Evolutionary conservation across 164 flowering plant species (phyloP).

Genomic region (Santalum album): DNA sequence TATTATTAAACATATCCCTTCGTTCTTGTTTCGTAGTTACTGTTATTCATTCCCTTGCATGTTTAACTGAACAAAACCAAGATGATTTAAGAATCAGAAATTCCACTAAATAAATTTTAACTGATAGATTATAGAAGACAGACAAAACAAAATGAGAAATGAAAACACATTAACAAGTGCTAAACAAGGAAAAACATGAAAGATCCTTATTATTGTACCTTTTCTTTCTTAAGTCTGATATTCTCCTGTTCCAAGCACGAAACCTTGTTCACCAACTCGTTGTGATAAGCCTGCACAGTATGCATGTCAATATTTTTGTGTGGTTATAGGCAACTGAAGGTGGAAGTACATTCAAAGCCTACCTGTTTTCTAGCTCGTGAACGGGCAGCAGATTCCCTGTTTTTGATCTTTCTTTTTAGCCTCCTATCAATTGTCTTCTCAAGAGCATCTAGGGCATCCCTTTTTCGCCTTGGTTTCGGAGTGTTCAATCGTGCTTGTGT

Average conservation of each 20-base stretch:
- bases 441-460: constrained; percentile 21
- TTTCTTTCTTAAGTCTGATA: constrained; percentile 26
- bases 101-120: too few relatives aligned
- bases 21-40: neutral
- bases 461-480: constrained; percentile 25
- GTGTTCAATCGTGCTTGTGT: constrained; percentile 29
- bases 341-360: neutral
- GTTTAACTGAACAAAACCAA: neutral
- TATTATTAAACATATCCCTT: neutral
- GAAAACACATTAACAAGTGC: neutral
- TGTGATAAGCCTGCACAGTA: constrained; percentile 41
- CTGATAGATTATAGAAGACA: neutral
- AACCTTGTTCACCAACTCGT: constrained; percentile 49
- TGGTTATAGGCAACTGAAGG: neutral
- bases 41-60: neutral
- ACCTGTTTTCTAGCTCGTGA: constrained; percentile 71
- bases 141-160: neutral
- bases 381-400: constrained; percentile 69
- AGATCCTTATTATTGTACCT: constrained; percentile 17
- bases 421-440: constrained; percentile 53
- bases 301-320: neutral
- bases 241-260: constrained; percentile 34
- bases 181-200: neutral
- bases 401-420: constrained; percentile 58
- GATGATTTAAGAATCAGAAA: too few relatives aligned